Percentiles rank a stretch among this genome's conserved stretches.
Evolutionary conservation across 176 grass and related monocot genomes (phyloP).

Genomic region (Microstegium vimineum): DNA sequence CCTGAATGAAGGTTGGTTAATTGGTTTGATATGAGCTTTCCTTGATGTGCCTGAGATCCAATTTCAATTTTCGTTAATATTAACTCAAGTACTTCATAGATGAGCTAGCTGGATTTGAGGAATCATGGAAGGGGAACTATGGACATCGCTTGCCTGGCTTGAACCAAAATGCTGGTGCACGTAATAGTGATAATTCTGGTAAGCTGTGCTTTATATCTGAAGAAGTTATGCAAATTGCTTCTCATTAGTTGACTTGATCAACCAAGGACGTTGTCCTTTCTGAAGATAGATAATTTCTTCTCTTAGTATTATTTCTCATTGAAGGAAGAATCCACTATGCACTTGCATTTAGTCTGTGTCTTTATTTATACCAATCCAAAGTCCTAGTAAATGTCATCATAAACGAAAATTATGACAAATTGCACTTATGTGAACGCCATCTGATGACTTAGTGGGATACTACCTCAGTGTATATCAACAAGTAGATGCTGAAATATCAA

Average conservation of each 20-base stretch:
- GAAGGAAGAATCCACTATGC: not conserved
- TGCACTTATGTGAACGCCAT: not conserved
- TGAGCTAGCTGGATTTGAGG: conserved; percentile 70
- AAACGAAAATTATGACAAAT: not conserved
- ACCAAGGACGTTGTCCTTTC: not conserved
- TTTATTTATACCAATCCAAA: not conserved
- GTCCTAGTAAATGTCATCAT: not conserved
- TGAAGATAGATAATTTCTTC: not conserved
- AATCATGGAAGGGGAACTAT: conserved; percentile 75
- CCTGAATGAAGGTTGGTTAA: conserved; percentile 80
- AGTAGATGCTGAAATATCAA: not conserved
- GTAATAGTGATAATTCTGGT: conserved; percentile 44
- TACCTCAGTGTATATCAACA: not conserved
- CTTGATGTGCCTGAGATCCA: not conserved
- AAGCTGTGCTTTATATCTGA: not conserved
- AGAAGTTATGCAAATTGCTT: not conserved
- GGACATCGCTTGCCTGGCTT: conserved; percentile 54
- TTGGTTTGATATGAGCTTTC: conserved; percentile 8
- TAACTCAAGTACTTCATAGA: conserved; percentile 37
- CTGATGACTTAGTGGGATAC: not conserved
- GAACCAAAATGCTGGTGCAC: conserved; percentile 46
- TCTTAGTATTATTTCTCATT: not conserved
- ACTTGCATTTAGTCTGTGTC: not conserved
- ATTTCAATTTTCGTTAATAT: not conserved
- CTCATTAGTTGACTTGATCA: not conserved